A percentile compares a stretch with the other conserved stretches of the same genome.
Conservation (phyloP, 1,139 yeast species). For the Ogataea hybrid region DNA sequence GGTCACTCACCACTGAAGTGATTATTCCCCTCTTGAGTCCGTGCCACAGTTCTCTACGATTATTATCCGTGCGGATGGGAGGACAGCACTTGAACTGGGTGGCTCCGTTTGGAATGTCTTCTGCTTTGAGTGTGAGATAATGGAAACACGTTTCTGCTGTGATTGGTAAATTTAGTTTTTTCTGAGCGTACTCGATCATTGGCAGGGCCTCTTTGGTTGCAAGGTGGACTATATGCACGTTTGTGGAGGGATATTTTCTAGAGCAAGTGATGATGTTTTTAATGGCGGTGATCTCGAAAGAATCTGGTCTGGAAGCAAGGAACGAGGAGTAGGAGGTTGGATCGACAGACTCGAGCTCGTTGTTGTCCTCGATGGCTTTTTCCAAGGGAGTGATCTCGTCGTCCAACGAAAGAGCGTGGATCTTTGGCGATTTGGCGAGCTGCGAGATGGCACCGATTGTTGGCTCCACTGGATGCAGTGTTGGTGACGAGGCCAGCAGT, state of each 20-base stretch:
- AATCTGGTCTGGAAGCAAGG: constrained; percentile 83
- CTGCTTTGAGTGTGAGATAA: constrained; percentile 74
- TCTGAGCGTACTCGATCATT: constrained; percentile 60
- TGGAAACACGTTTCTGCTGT: constrained; percentile 95
- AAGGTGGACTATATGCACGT: constrained; percentile 84
- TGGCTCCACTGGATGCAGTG: constrained; percentile 58
- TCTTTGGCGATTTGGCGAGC: constrained; percentile 37
- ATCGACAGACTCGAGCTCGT: constrained; percentile 42
- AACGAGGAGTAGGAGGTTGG: constrained; percentile 74
- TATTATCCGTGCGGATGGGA: constrained; percentile 76
- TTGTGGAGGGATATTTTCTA: constrained; percentile 56
- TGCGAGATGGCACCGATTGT: constrained; percentile 48
- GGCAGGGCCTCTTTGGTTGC: constrained; percentile 85
- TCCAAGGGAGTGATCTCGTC: constrained; percentile 41
- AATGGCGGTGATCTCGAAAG: constrained; percentile 82
- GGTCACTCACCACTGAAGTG: constrained; percentile 90
- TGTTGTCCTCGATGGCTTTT: constrained; percentile 45
- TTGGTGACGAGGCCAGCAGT: constrained; percentile 54
- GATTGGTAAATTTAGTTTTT: constrained; percentile 49
- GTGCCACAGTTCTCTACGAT: constrained; percentile 71
- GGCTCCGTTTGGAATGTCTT: constrained; percentile 67
- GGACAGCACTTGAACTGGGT: constrained; percentile 94
- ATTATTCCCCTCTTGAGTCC: constrained; percentile 66
- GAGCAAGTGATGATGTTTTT: constrained; percentile 65
- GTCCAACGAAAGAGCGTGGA: constrained; percentile 16